These are phyloP conservation scores for Ganoderma sinense DNA, from an alignment of 1,284 basidiomycete species.

Conservation along the genomic window DNA sequence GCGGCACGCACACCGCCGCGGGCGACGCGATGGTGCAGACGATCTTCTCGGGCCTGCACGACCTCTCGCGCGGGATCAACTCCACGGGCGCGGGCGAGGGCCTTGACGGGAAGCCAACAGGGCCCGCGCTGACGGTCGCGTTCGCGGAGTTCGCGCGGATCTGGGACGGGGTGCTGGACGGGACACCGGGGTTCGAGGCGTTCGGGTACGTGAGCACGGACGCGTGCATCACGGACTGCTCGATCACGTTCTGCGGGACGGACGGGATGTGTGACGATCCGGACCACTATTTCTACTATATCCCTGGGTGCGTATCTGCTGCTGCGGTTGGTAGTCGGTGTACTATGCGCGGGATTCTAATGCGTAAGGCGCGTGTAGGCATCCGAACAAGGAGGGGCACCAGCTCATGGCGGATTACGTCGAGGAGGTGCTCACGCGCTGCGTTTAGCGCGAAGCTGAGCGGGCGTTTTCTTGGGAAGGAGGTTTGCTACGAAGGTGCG, in stretches of 20 bases:
- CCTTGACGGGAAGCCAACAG: neutral
- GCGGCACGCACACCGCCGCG: conserved; percentile 34
- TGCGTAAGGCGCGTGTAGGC: conserved; percentile 36
- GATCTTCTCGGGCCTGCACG: conserved; percentile 37
- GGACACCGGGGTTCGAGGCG: conserved; percentile 39
- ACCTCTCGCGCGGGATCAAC: conserved; percentile 27
- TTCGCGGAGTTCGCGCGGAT: conserved; percentile 41
- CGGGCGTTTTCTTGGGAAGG: neutral
- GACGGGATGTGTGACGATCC: conserved; percentile 46
- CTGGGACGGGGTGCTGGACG: conserved; percentile 41
- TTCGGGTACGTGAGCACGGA: conserved; percentile 43
- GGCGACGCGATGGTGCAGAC: conserved; percentile 42
- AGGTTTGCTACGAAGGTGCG: neutral
- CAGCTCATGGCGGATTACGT: conserved; percentile 58
- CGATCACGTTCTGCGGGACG: conserved; percentile 27
- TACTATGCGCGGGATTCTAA: neutral
- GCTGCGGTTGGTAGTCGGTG: neutral
- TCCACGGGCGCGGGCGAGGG: conserved; percentile 7
- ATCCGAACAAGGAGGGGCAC: conserved; percentile 51
- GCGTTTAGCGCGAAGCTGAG: conserved; percentile 6
- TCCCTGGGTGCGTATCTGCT: conserved; percentile 50
- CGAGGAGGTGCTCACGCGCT: conserved; percentile 42
- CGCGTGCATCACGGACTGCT: conserved; percentile 35
- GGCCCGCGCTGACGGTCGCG: conserved; percentile 31
- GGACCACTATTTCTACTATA: conserved; percentile 58